Conservation (phyloP, 345 rosid species). For the Theobroma cacao region DNA sequence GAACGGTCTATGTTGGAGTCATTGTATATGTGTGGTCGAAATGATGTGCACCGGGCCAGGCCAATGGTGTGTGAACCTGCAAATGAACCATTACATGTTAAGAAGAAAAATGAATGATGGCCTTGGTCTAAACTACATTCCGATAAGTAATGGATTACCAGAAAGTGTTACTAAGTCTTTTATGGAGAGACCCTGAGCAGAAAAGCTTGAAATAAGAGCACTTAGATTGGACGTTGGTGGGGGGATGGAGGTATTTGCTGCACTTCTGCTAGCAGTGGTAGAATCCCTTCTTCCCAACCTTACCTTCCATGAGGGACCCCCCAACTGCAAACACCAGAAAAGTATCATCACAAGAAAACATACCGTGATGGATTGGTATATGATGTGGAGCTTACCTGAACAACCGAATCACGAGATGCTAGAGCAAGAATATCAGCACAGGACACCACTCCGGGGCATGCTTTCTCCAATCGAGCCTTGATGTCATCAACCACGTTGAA, state of each 20-base stretch:
- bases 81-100: background rate
- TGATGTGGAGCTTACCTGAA: slow-evolving; percentile 14
- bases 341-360: background rate
- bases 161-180: slow-evolving; percentile 43
- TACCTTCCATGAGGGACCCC: slow-evolving; percentile 46
- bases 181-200: slow-evolving; percentile 38
- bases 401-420: slow-evolving; percentile 50
- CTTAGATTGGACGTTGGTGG: slow-evolving; percentile 33
- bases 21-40: slow-evolving; percentile 27
- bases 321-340: slow-evolving; percentile 29
- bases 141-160: slow-evolving; percentile 17
- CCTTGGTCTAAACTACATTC: background rate
- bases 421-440: slow-evolving; percentile 57
- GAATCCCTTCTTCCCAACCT: slow-evolving; percentile 47
- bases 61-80: slow-evolving; percentile 41
- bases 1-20: slow-evolving; percentile 28
- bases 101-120: background rate
- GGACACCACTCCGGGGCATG: slow-evolving; percentile 49
- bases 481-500: slow-evolving; percentile 43
- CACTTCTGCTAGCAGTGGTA: slow-evolving; percentile 32
- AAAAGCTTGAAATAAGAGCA: slow-evolving; percentile 35
- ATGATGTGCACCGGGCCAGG: slow-evolving; percentile 28
- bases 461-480: slow-evolving; percentile 41
- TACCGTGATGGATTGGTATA: background rate
- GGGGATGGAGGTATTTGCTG: slow-evolving; percentile 34